phyloP scores from a whole-genome alignment of 306 rosid genomes.

The Alnus glutinosa region DNA sequence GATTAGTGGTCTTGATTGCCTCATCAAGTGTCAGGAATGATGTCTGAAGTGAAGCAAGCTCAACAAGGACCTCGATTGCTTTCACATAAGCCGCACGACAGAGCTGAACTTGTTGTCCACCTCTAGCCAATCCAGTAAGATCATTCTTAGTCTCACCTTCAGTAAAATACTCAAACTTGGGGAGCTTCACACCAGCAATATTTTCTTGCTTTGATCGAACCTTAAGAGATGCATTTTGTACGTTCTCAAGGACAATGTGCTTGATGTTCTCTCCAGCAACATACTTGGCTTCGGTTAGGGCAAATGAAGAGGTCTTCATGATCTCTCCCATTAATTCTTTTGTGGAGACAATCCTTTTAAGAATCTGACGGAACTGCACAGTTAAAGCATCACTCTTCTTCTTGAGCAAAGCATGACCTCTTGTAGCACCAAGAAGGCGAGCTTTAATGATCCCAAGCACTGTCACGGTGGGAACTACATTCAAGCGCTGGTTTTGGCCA shows the following conservation, averaged over 20 bases:
- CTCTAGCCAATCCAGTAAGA: constrained; percentile 90
- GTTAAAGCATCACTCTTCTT: constrained; percentile 97
- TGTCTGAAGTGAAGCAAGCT: constrained; percentile 95
- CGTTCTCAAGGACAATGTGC: constrained; percentile 86
- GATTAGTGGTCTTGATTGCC: constrained; percentile 89
- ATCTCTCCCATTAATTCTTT: constrained; percentile 96
- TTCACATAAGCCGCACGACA: constrained; percentile 84
- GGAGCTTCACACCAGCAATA: constrained; percentile 90
- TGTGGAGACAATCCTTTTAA: constrained; percentile 83
- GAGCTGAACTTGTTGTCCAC: constrained; percentile 93
- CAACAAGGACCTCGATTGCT: constrained; percentile 92
- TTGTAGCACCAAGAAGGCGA: constrained; percentile 82
- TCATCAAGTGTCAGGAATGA: constrained; percentile 91
- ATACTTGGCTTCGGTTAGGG: constrained; percentile 86
- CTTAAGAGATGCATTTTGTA: constrained; percentile 68
- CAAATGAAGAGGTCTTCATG: constrained; percentile 83
- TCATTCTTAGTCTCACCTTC: constrained; percentile 83
- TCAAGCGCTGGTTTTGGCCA: constrained; percentile 88
- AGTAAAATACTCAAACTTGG: constrained; percentile 72
- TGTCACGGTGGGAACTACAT: constrained; percentile 95
- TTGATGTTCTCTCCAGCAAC: constrained; percentile 94
- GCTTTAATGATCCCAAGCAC: constrained; percentile 85
- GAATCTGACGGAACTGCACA: constrained; percentile 81
- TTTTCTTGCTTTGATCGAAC: constrained; percentile 88
- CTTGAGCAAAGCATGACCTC: constrained; percentile 97